phyloP scores from a whole-genome alignment of 2,329 filamentous ascomycete species.

The Monilinia aucupariae region DNA sequence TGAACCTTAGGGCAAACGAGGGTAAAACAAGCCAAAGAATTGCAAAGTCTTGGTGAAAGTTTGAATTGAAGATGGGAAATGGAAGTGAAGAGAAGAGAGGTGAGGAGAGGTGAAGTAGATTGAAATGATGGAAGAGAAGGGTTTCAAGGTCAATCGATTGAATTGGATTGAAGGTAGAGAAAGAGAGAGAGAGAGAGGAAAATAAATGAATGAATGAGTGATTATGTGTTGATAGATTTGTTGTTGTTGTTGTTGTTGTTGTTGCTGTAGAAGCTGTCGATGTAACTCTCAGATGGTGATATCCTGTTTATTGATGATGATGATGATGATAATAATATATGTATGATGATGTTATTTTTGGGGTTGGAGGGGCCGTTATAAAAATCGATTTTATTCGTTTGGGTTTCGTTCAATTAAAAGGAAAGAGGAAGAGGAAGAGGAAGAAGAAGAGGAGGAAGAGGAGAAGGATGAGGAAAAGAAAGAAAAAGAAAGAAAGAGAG shows the following conservation, averaged over 20 bases:
- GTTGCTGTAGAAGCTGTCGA: constrained; percentile 8
- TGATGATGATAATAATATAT: background rate
- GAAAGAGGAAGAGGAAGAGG: background rate
- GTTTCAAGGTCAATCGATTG: no score
- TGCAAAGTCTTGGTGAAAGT: background rate
- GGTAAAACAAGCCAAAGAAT: background rate
- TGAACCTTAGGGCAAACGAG: background rate
- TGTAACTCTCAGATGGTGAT: background rate
- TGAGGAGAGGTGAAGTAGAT: no score
- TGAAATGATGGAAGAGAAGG: no score
- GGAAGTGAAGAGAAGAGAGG: background rate
- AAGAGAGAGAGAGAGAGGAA: no score
- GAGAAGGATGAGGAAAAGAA: no score
- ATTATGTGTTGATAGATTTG: background rate
- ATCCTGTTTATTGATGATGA: no score
- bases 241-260: background rate
- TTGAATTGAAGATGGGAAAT: background rate
- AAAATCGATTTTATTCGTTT: no score
- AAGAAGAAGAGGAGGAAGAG: no score
- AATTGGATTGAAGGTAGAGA: no score
- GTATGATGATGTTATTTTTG: background rate
- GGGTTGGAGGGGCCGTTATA: no score
- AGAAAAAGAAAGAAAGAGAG: no score
- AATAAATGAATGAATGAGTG: background rate
- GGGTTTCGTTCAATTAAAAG: background rate